Evolutionary conservation across 768 basidiomycete species (phyloP), one percentile per base, ranked within the genome.

Genomic region (Cantharellus anzutake): DNA sequence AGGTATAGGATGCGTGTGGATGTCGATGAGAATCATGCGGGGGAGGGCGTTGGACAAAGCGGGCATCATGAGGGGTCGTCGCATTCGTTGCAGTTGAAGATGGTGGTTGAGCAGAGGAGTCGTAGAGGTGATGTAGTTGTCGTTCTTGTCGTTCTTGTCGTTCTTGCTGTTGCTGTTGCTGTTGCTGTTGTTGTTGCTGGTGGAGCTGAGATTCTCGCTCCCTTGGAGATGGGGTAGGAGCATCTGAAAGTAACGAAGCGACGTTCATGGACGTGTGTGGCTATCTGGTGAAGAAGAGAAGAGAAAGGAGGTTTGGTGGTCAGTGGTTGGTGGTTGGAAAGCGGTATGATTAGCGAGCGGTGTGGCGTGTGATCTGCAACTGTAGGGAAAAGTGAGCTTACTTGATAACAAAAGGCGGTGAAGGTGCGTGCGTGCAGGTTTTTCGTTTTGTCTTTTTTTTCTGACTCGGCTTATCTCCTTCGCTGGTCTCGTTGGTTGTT

Each of bases 251-350:
- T 16, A 57, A 41, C 5, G 56, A 57, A 5, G 56, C 56, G 40
- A 57, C 56, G 56, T 57, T 42, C 56, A 57, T 57, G 56, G 56
- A 48, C 11, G 44, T 29, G 44, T 48, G 44, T 11, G 44, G 44
- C 29, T 11, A 11, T 48, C 11, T 29, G 29, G 44, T 48, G 11
- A 11, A 48, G 11, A 48, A 29, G 29, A 48, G 44, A 11, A 48
- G 44, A 11, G 44, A 48, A 11, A 48, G 44, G 11, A 48, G 44
- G 11, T 48, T 11, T 48, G 29, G 29, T 48, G 29, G 44, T 11
- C 29, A 1, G 29, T 48, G 29, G 44, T 48, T 11, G 29, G 44
- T 48, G 29, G 44, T 48, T 11, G 29, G 44, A 29, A 29, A 48
- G 44, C 44, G 44, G 44, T 11, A 29, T 11, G 44, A 48, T 11